Percentiles rank a stretch among this genome's conserved stretches.
phyloP scores from a whole-genome alignment of 176 grass and related monocot species.

The Avena atlantica region DNA sequence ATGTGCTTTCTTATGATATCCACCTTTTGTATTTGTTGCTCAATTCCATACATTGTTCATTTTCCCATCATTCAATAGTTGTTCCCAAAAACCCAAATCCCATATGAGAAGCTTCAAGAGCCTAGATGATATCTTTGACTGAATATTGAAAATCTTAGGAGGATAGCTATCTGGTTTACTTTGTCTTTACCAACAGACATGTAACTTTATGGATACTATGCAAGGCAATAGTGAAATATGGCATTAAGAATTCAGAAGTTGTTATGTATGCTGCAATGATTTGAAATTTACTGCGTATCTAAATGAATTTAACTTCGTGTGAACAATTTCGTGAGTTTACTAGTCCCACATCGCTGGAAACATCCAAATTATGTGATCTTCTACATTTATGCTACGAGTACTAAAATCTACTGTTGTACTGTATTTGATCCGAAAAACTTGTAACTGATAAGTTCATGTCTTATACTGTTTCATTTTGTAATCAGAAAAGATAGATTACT shows the following conservation, averaged over 20 bases:
- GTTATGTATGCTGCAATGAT: neutral
- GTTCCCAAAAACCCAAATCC: neutral
- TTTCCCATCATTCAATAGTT: neutral
- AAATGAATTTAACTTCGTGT: neutral
- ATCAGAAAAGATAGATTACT: neutral
- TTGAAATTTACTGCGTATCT: neutral
- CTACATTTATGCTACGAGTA: neutral
- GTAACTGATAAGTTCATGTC: neutral
- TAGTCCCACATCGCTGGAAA: neutral
- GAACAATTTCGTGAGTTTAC: neutral
- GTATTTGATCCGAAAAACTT: neutral
- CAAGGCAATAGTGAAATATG: neutral
- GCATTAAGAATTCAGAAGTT: neutral
- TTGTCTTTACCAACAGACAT: neutral
- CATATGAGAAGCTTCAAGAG: neutral
- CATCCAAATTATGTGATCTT: conserved; percentile 1
- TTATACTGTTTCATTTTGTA: conserved; percentile 9
- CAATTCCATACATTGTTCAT: conserved; percentile 7
- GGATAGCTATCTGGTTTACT: neutral
- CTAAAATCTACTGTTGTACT: neutral
- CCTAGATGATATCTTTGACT: neutral
- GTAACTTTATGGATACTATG: neutral
- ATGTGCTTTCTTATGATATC: conserved; percentile 11
- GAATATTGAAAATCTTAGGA: conserved; percentile 5
- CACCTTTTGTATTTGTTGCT: conserved; percentile 11